Evolutionary conservation across 306 rosid species (phyloP), one percentile per base, ranked within the genome.

Genomic region (Carpinus viminea): DNA sequence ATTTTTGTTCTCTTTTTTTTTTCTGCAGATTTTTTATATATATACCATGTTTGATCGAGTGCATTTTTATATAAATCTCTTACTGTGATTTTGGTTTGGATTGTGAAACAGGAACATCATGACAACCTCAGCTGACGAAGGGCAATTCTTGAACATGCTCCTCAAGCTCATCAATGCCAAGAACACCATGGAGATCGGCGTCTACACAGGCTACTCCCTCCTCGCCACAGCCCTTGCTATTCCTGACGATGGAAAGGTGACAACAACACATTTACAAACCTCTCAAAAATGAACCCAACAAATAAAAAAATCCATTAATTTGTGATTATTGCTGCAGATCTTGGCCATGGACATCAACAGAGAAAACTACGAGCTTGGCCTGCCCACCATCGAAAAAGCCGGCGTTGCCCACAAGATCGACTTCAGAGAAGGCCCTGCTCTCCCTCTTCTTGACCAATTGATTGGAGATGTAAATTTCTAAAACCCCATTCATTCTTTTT

Each of bases 111-210:
- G 98, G 98, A 93, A 93, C 87, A 80, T 93, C 83, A 93, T 93
- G 98, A 91, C 98, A 24, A 93, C 97, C 50, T 91, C 98, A 48
- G 97, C 97, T 36, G 98, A 93, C 62, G 98, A 93, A 82, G 98
- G 98, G 0, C 98, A 93, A 31, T 93, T 93, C 85, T 86, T 93
- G 93, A 87, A 81, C 88, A 86, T 93, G 96, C 92, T 93, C 43
- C 86, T 94, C 76, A 94, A 94, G 85, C 89, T 94, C 18, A 90
- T 93, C 81, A 93, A 93, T 83, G 98, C 98, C 62, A 93, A 91
- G 85, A 93, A 93, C 72, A 93, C 98, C 84, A 91, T 93, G 95
- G 98, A 93, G 87, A 93, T 93, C 34, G 98, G 98, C 71, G 98
- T 94, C 79, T 94, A 85, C 89, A 94, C 98, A 24, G 98, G 98